A percentile compares a stretch with the other conserved stretches of the same genome.
These are phyloP conservation scores for Gastrodia elata DNA, from an alignment of 106 monocot species.

Conservation along the genomic window DNA sequence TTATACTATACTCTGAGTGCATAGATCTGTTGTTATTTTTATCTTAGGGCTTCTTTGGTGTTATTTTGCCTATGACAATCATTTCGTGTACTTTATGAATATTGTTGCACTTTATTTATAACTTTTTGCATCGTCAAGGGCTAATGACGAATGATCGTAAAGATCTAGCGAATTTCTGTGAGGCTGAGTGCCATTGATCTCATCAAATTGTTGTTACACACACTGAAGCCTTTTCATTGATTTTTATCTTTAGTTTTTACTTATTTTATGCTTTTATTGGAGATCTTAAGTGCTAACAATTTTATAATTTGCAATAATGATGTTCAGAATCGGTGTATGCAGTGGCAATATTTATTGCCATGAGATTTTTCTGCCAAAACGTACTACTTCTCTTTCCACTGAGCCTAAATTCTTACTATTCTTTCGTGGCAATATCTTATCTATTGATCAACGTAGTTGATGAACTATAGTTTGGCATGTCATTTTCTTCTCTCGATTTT, in stretches of 20 bases:
- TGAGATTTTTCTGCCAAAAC: background rate
- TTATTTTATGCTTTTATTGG: background rate
- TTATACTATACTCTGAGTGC: no score
- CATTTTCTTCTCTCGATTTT: no score
- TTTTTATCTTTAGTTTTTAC: background rate
- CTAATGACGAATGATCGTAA: slow-evolving; percentile 5
- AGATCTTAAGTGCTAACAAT: background rate
- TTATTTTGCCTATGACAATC: no score
- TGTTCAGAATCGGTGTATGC: background rate
- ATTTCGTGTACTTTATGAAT: no score
- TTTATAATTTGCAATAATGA: background rate
- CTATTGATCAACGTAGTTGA: no score
- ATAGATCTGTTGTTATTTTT: no score
- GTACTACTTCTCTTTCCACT: slow-evolving; percentile 11
- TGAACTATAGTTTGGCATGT: no score
- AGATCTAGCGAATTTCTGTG: slow-evolving; percentile 10
- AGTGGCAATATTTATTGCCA: slow-evolving; percentile 7
- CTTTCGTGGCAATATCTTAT: background rate
- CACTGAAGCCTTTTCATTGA: slow-evolving; percentile 1
- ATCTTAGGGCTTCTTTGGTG: no score
- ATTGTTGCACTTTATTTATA: no score
- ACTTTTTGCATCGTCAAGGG: no score
- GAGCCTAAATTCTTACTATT: background rate
- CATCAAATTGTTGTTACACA: slow-evolving; percentile 5
- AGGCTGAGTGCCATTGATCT: slow-evolving; percentile 1